Evolutionary conservation across 805 yeast genomes (phyloP).

Genomic region (Saturnispora dispora): DNA sequence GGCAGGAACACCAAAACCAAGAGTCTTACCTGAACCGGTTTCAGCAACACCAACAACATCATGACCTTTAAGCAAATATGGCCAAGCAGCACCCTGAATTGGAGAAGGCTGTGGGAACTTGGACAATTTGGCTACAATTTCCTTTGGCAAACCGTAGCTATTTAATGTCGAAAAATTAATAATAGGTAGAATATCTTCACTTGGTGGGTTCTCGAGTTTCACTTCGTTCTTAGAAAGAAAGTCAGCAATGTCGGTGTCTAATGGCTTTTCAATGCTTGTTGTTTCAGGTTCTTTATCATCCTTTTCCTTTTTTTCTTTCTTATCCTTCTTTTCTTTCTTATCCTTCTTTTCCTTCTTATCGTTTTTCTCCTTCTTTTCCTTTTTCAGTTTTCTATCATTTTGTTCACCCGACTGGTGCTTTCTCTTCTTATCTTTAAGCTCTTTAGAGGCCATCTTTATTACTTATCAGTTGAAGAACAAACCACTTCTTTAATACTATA

Average conservation of each 20-base stretch:
- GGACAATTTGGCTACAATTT: conserved; percentile 50
- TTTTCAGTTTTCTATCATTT: conserved; percentile 22
- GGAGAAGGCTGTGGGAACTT: conserved; percentile 91
- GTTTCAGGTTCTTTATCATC: conserved; percentile 15
- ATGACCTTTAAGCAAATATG: conserved; percentile 58
- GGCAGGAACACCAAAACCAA: conserved; percentile 98
- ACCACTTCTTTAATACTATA: background rate
- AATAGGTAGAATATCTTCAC: conserved; percentile 53
- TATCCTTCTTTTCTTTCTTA: conserved; percentile 29
- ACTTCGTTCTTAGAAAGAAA: conserved; percentile 70
- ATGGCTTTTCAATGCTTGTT: conserved; percentile 9
- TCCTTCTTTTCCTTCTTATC: conserved; percentile 34
- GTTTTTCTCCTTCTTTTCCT: conserved; percentile 29
- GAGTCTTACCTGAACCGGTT: conserved; percentile 95
- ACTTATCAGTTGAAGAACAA: conserved; percentile 5
- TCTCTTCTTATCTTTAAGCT: conserved; percentile 22
- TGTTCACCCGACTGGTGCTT: conserved; percentile 20
- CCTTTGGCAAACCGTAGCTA: conserved; percentile 36
- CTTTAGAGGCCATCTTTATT: conserved; percentile 19
- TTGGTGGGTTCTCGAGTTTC: conserved; percentile 59
- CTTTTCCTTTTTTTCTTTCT: conserved; percentile 21
- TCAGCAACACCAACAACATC: conserved; percentile 95
- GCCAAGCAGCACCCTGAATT: conserved; percentile 71
- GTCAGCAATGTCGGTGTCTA: conserved; percentile 48
- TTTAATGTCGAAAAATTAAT: conserved; percentile 54